Evolutionary conservation across 2,329 filamentous ascomycete genomes (phyloP).

Genomic region (Aspergillus sp.): DNA sequence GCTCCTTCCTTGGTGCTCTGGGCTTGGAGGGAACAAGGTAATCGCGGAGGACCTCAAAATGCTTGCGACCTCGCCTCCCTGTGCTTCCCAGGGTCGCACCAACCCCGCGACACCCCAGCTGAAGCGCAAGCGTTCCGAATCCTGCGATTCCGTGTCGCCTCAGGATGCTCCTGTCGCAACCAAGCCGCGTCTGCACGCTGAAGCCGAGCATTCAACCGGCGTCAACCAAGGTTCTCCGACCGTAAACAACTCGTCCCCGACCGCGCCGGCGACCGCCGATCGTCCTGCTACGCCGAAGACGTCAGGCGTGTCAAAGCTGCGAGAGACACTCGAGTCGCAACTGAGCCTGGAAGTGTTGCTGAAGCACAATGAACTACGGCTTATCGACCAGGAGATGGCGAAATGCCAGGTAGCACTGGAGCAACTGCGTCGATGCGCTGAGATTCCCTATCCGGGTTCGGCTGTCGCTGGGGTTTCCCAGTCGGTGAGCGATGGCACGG

Average conservation of each 20-base stretch:
- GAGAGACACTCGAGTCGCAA: constrained; percentile 71
- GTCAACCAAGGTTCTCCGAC: constrained; percentile 4
- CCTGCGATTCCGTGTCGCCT: constrained; percentile 29
- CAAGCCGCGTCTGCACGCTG: constrained; percentile 23
- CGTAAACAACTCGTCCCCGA: constrained; percentile 1
- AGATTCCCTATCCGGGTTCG: constrained; percentile 78
- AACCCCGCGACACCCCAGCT: constrained; percentile 35
- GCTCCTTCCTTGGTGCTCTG: constrained; percentile 38
- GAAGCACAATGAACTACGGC: constrained; percentile 86
- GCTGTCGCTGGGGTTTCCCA: constrained; percentile 50
- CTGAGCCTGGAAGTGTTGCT: constrained; percentile 84
- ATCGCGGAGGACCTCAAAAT: constrained; percentile 36
- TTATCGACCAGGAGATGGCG: constrained; percentile 91
- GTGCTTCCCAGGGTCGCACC: constrained; percentile 20
- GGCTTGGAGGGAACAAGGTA: constrained; percentile 38
- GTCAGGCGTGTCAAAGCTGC: constrained; percentile 42
- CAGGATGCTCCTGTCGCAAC: constrained; percentile 21
- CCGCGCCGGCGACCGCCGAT: constrained; percentile 7
- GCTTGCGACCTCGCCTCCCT: constrained; percentile 30
- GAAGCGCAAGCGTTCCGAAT: constrained; percentile 51
- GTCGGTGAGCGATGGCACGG: constrained; percentile 64
- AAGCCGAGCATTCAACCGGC: constrained; percentile 7
- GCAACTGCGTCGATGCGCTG: constrained; percentile 81
- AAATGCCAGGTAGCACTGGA: constrained; percentile 92
- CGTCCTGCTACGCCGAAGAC: constrained; percentile 14